Base-by-base conservation (phyloP, 2,329 filamentous ascomycete species). In the Cladophialophora yegresii region DNA sequence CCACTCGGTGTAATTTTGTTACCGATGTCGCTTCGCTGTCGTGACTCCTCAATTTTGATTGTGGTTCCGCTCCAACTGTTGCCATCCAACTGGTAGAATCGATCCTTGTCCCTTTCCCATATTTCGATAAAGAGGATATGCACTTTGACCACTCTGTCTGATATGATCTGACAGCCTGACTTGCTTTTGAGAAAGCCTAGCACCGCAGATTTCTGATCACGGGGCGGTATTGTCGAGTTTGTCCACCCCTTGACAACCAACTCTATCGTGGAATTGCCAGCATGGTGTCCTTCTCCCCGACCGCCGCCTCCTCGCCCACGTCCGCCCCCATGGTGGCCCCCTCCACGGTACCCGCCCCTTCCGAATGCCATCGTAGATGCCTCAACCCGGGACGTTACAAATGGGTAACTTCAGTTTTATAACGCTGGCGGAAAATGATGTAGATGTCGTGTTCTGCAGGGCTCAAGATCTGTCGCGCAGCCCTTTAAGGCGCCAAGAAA, bases 161-260 rank as follows among this genome's bases (percentile, higher is more conserved):
- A 81, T 65, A 79, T 79, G 71, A 86, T 80, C 68, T 73, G 65
- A 69, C 81, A 59, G n/a, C 57, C 61, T 54, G 89, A 84, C 76
- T 91, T 91, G 72, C 87, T 85, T 77, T 92, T 88, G 67, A 92
- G 77, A 73, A 91, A 92, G 57, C 81, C 80, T 59, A 92, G 75
- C 32, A 92, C 80, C 64, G 85, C 84, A 65, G 83, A 82, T 22
- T 89, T 89, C 55, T 89, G 87, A 61, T 89, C 89, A 28, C 28
- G 23, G 5, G 36, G 5, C 32, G 83, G 74, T 69, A 91, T 90
- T 30, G 74, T 91, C 79, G 89, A 92, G 51, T 84, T 77, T 72
- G 84, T 86, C 72, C 91, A 81, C 28, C 89, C 89, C 67, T 80
- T 79, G 23, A 93, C 73, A 59, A 73, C 76, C 57, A 83, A 71